Evolutionary conservation across 345 rosid genomes (phyloP), one percentile per base, ranked within the genome.

Genomic region (Brassica nigra): DNA sequence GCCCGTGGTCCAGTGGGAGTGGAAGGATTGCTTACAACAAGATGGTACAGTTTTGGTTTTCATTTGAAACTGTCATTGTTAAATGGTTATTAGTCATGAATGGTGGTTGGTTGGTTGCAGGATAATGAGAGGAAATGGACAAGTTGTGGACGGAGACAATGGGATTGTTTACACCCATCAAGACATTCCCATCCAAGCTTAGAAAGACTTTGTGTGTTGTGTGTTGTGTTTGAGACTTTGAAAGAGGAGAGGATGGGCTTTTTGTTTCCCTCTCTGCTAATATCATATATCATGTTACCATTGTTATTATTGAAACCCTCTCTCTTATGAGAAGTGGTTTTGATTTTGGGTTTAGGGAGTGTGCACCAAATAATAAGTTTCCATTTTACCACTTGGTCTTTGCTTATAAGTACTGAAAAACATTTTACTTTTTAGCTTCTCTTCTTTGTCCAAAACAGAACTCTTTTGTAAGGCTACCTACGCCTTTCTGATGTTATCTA

Each of bases 1-100:
- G 99, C 99, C 5, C 97, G 99, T 4, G 99, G 99, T 72, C 98
- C 99, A 44, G 99, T 96, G 0, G 99, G 98, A 39, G 98, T 96
- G 6, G 99, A 92, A 86, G 99, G 99, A 76, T 65, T 96, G 83
- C 80, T 96, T 66, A 96, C 99, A 14, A 96, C 98, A 64, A 83
- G 91, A 93, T 96, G 99, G 99, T 96, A 88, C 58, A 74, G 4
- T 61, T 44, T 70, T 36, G 7, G 29, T 42, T 39, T 20, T 54
- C 47, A 3, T 30, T 70, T 59, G 30, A 4, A 34, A 3, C 49
- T 11, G 11, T 36, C 0, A 47, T 14, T 59, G 61, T 63, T 44
- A 62, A 68, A 67, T 73, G 71, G 4, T 31, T 47, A 7, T 18
- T 7, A 15, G 15, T 5, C 30, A 54, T 5, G 30, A 36, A 11